Conservation (phyloP, 371 early-diverging fungal genomes). For the Actinomortierella wolfii region DNA sequence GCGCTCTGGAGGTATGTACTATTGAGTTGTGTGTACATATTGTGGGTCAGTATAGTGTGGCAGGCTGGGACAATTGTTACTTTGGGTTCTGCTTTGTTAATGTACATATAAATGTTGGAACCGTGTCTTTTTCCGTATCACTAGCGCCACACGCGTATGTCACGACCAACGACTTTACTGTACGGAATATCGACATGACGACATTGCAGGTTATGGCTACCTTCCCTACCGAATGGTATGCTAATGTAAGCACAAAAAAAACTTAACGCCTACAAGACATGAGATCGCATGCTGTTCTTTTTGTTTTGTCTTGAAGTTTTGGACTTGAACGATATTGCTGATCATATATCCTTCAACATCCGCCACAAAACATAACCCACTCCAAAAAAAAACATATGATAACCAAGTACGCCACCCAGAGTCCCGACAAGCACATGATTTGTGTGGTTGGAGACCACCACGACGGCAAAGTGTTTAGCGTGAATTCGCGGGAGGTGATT, state of each 20-base stretch:
- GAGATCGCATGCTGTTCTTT: background rate
- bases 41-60: too few relatives aligned
- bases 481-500: conserved; percentile 56
- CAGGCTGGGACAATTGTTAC: too few relatives aligned
- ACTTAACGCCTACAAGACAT: too few relatives aligned
- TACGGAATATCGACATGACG: conserved; percentile 60
- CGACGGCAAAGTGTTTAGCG: conserved; percentile 61
- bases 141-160: conserved; percentile 49
- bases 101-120: too few relatives aligned
- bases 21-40: background rate
- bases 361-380: background rate
- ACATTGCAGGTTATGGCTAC: conserved; percentile 41
- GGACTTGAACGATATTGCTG: too few relatives aligned
- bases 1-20: conserved; percentile 29
- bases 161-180: conserved; percentile 66
- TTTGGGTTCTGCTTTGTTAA: too few relatives aligned
- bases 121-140: background rate
- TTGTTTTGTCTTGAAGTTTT: too few relatives aligned
- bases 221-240: conserved; percentile 62
- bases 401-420: conserved; percentile 73
- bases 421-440: conserved; percentile 66
- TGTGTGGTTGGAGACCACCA: conserved; percentile 79
- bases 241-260: conserved; percentile 63
- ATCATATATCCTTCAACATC: too few relatives aligned
- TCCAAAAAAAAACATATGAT: background rate